Base-by-base conservation (phyloP, 306 rosid species). In the Cyamopsis tetragonoloba region DNA sequence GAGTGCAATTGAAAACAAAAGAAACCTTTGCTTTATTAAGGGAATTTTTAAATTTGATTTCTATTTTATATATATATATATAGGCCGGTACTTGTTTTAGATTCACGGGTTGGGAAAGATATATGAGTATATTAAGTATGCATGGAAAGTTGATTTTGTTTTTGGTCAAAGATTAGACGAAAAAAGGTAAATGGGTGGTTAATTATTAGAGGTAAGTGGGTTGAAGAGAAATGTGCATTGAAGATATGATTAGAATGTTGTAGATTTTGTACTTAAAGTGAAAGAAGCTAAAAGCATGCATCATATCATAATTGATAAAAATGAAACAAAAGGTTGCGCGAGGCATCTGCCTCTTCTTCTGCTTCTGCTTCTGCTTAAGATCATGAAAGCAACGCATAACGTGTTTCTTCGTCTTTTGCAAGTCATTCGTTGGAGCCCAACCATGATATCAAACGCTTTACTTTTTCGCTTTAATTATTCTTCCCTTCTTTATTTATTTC, bases 221-320 rank as follows among this genome's bases (percentile, higher is more conserved):
- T 51, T 44, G 10, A 2, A 19, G 0, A 7, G 13, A 54, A 43
- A 10, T 17, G 46, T 23, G 12, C 38, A 24, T 39, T n/a, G 34
- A 31, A 5, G 5, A 32, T 26, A 38, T 71, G 34, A 31, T 22
- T 20, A 49, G 60, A 58, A 58, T 72, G 66, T 30, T 41, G 69
- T 49, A n/a, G n/a, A 66, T 66, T 70, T 22, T 66, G 73, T 58
- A 12, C 61, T 7, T 30, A 59, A 78, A 72, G 82, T 42, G 71
- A 75, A 47, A 17, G 47, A 41, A 64, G 69, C 18, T 64, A n/a
- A n/a, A n/a, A n/a, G n/a, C n/a, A n/a, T n/a, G n/a, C n/a, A n/a
- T n/a, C n/a, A n/a, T n/a, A n/a, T n/a, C n/a, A n/a, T n/a, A n/a
- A n/a, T n/a, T 26, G 53, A 38, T 32, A 32, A 59, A 57, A 74